phyloP scores from a whole-genome alignment of 371 early-diverging fungal genomes.

The Mucor piriformis region DNA sequence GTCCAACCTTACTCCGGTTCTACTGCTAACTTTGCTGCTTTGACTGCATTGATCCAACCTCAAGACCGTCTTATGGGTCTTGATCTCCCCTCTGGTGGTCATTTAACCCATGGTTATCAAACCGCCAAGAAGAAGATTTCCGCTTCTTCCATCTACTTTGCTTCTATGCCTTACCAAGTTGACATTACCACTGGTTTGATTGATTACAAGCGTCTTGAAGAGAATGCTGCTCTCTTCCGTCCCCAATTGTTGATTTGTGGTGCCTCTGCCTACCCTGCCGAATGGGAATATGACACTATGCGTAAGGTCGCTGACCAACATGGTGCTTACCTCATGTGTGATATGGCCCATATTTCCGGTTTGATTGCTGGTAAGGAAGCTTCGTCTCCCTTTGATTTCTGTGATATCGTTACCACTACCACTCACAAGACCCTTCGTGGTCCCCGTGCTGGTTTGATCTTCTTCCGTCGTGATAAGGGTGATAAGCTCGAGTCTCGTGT shows the following conservation, averaged over 20 bases:
- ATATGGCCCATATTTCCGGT: conserved; percentile 99
- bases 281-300: conserved; percentile 97
- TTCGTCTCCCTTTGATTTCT: conserved; percentile 92
- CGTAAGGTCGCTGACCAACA: conserved; percentile 92
- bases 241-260: conserved; percentile 99
- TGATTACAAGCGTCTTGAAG: conserved; percentile 94
- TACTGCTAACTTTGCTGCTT: conserved; percentile 98
- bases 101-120: conserved; percentile 99
- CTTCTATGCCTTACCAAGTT: conserved; percentile 97
- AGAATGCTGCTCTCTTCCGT: conserved; percentile 90
- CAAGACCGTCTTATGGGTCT: conserved; percentile 96
- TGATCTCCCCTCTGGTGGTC: conserved; percentile 98
- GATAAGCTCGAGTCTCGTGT: conserved; percentile 91
- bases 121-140: conserved; percentile 99
- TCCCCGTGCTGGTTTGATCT: conserved; percentile 98
- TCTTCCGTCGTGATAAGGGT: conserved; percentile 89
- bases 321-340: conserved; percentile 95
- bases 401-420: conserved; percentile 99
- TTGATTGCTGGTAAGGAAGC: conserved; percentile 90
- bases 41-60: conserved; percentile 94
- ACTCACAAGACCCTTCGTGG: conserved; percentile 99
- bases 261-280: conserved; percentile 96
- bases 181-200: conserved; percentile 87
- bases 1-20: conserved; percentile 99
- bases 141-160: conserved; percentile 96